These are phyloP conservation scores for Plasmopara viticola DNA, from an alignment of 352 stramenopile species.

Conservation along the genomic window DNA sequence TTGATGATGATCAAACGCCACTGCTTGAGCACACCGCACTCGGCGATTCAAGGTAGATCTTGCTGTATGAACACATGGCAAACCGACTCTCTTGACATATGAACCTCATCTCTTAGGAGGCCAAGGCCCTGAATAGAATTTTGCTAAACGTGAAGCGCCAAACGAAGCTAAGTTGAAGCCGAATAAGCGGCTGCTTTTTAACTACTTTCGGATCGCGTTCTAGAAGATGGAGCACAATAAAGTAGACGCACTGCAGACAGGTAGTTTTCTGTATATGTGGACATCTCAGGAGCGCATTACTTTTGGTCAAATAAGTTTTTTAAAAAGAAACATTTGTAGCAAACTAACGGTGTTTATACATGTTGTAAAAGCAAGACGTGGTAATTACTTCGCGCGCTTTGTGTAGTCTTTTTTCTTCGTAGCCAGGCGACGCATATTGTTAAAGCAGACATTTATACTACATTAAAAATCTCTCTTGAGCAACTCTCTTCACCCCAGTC, in stretches of 20 bases:
- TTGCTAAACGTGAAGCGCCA: conserved; percentile 20
- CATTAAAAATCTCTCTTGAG: conserved; percentile 4
- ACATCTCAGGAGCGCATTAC: conserved; percentile 11
- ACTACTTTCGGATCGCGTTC: conserved; percentile 9
- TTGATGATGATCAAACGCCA: background rate
- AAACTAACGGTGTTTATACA: conserved; percentile 2
- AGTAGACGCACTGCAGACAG: conserved; percentile 10
- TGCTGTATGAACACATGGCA: background rate
- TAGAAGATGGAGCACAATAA: conserved; percentile 18
- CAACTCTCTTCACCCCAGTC: background rate
- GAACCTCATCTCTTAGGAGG: conserved; percentile 8
- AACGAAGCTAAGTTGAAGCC: conserved; percentile 2
- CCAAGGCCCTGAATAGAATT: conserved; percentile 5
- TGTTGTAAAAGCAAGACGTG: conserved; percentile 6
- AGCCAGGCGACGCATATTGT: conserved; percentile 1
- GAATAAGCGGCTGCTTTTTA: conserved; percentile 11
- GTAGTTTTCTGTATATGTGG: conserved; percentile 6
- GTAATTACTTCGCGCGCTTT: background rate
- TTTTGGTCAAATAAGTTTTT: too few relatives aligned
- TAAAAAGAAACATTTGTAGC: too few relatives aligned
- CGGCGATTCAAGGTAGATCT: background rate
- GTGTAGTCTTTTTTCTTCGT: background rate
- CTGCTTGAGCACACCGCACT: background rate
- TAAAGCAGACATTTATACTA: conserved; percentile 7
- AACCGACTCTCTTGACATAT: background rate